phyloP scores from a whole-genome alignment of 306 rosid genomes.

The Lablab purpureus region DNA sequence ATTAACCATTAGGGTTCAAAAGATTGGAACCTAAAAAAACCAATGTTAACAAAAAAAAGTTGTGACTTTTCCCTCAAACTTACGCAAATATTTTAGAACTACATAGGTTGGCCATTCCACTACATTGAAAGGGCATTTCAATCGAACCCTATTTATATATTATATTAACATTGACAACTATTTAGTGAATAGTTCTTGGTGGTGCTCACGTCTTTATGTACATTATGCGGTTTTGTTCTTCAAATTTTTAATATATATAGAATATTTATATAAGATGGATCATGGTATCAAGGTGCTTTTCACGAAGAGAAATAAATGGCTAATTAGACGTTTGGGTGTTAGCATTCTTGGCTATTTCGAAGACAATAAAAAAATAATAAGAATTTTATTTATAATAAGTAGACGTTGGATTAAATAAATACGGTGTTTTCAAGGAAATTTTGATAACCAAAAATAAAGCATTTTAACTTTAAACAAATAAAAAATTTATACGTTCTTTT shows the following conservation, averaged over 20 bases:
- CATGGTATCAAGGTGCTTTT: background rate
- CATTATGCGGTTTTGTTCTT: background rate
- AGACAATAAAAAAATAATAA: background rate
- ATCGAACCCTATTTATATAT: background rate
- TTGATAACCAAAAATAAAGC: too few species aligned
- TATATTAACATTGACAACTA: background rate
- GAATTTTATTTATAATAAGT: background rate
- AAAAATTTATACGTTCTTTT: too few species aligned
- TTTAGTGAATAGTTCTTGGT: background rate
- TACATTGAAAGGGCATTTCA: background rate
- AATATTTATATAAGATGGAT: background rate
- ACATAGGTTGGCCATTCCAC: background rate
- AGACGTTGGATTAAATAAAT: background rate
- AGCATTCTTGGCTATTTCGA: background rate
- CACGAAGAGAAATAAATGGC: too few species aligned
- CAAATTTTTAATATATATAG: background rate
- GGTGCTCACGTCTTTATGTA: slow-evolving; percentile 27
- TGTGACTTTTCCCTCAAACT: slow-evolving; percentile 2
- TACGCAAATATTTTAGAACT: background rate
- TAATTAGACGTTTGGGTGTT: background rate
- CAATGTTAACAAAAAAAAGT: background rate
- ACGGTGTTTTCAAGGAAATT: too few species aligned
- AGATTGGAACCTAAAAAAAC: too few species aligned
- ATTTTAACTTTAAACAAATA: too few species aligned
- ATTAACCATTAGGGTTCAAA: background rate